Evolutionary conservation across 2,329 filamentous ascomycete genomes (phyloP), one percentile per base, ranked within the genome.

Genomic region (Fusarium sp.): DNA sequence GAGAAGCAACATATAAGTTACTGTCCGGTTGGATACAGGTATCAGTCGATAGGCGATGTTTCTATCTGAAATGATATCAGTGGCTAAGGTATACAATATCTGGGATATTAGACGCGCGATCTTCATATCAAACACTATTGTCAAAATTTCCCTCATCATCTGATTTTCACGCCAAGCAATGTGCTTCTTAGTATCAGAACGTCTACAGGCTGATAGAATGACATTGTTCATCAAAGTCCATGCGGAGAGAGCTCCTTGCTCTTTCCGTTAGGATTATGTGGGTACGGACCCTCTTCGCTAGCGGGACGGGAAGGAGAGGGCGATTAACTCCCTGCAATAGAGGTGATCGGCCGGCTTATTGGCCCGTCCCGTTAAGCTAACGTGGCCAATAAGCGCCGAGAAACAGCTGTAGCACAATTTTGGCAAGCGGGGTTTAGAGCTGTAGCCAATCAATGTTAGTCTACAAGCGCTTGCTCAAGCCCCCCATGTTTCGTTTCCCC

Each of bases 361-460:
- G 82, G 81, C 68, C 72, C 64, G 58, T 69, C 57, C 70, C 69
- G 68, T 52, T 62, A 12, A 77, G 69, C 63, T 75, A 64, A 63
- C 60, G 44, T 72, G 73, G 63, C 84, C 83, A 85, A 85, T 85
- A 76, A 63, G 68, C 75, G 63, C 71, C 77, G 68, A 76, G 79
- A 78, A 75, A 73, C 70, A 77, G 63, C 54, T 81, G 74, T 75
- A 80, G 77, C 77, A 79, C 70, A 75, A 61, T 66, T 73, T 62
- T 55, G 49, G 61, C 60, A 73, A 67, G 67, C 35, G 66, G 66
- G 67, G 67, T 59, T 47, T 13, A 20, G 10, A 20, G 9, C 35
- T 49, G 5, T 26, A 66, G 47, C 67, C 66, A 70, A 70, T 70
- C 67, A 66, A 36, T 59, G 60, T 41, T 59, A 59, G 60, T 28